A percentile compares a stretch with the other conserved stretches of the same genome.
Conservation (phyloP, 257 asterid genomes). For the Linderniella brevidens region DNA sequence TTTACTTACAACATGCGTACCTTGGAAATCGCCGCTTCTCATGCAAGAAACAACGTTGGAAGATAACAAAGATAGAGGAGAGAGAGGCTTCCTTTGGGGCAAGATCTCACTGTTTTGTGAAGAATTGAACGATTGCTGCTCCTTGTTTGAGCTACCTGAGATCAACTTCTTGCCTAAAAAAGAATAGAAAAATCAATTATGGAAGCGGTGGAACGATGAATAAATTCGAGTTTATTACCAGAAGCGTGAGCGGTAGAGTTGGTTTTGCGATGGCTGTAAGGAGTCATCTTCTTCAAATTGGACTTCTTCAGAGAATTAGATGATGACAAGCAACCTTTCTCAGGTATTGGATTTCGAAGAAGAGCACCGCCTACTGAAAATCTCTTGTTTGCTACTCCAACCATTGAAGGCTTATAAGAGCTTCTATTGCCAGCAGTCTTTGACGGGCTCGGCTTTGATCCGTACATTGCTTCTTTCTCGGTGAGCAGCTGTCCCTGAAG, state of each 20-base stretch:
- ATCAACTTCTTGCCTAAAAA: conserved; percentile 33
- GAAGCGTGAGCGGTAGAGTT: conserved; percentile 21
- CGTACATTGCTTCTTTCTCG: conserved; percentile 75
- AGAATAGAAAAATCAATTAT: neutral
- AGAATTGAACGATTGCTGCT: too few relatives aligned
- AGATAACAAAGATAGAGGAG: conserved; percentile 43
- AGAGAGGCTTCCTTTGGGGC: conserved; percentile 44
- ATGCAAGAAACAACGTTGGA: conserved; percentile 23
- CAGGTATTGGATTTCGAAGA: conserved; percentile 38
- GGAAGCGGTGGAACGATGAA: neutral
- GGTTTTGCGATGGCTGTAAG: conserved; percentile 15
- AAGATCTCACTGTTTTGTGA: conserved; percentile 7
- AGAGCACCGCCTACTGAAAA: conserved; percentile 54
- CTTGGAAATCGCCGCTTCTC: conserved; percentile 15
- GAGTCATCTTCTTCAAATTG: conserved; percentile 22
- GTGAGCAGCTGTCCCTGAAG: conserved; percentile 63
- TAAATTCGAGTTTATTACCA: conserved; percentile 18
- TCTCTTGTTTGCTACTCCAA: conserved; percentile 30
- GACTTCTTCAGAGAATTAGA: conserved; percentile 18
- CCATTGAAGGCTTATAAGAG: conserved; percentile 25
- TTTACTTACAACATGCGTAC: conserved; percentile 10
- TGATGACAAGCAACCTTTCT: conserved; percentile 24
- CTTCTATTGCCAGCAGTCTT: conserved; percentile 43
- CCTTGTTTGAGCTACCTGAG: conserved; percentile 7
- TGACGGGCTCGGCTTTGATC: conserved; percentile 69